A percentile compares a stretch with the other conserved stretches of the same genome.
Conservation (phyloP, 2,329 filamentous ascomycete species). For the Aspergillus uvarum region DNA sequence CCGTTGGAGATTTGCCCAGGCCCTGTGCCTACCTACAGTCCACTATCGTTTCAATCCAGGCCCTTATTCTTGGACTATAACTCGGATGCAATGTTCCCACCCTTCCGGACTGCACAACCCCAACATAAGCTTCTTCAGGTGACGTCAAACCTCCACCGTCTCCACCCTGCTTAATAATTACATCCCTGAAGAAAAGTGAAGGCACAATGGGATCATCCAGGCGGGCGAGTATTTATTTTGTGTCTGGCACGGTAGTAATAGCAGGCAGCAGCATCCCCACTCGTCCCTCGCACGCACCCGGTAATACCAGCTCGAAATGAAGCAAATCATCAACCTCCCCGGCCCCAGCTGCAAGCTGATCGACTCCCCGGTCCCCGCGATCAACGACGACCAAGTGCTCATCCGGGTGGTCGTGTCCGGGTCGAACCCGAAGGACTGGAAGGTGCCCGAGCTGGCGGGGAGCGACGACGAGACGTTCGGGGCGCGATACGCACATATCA, state of each 20-base stretch:
- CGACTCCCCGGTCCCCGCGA: conserved; percentile 34
- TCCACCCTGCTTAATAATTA: not conserved
- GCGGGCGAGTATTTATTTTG: no score
- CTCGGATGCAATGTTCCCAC: no score
- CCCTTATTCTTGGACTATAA: no score
- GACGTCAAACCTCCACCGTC: not conserved
- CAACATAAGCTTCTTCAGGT: no score
- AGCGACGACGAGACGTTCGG: not conserved
- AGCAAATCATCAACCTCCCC: conserved; percentile 9
- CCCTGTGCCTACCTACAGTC: no score
- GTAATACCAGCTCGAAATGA: no score
- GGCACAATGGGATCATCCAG: not conserved
- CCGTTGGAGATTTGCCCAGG: no score
- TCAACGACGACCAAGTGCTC: conserved; percentile 33
- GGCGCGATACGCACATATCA: not conserved
- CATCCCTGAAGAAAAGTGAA: not conserved
- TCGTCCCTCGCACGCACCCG: no score
- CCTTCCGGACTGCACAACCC: no score
- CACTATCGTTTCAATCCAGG: no score
- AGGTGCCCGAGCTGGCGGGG: conserved; percentile 14
- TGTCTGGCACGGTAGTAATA: no score
- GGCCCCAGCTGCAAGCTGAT: conserved; percentile 9
- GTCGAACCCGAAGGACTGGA: conserved; percentile 50
- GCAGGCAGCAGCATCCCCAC: no score
- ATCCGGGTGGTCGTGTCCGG: conserved; percentile 41